Evolutionary conservation across 805 yeast species (phyloP).

Genomic region (Candida tammaniensis): DNA sequence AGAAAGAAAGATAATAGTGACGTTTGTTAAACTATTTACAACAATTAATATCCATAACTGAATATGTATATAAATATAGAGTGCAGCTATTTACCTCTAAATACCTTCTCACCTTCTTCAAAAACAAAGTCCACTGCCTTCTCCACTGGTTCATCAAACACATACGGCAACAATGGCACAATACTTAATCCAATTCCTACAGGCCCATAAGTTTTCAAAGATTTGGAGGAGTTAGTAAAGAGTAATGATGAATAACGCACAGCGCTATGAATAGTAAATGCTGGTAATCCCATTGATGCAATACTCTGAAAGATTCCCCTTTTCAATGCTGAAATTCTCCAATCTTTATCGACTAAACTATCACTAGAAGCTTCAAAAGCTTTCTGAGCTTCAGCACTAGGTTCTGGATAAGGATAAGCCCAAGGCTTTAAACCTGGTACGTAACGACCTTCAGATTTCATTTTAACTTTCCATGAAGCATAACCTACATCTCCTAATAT

Average conservation of each 20-base stretch:
- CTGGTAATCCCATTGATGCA: slow-evolving; percentile 86
- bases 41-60: too few relatives aligned
- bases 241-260: slow-evolving; percentile 67
- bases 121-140: slow-evolving; percentile 60
- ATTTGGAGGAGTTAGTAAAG: slow-evolving; percentile 53
- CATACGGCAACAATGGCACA: slow-evolving; percentile 73
- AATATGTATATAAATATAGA: too few relatives aligned
- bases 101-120: slow-evolving; percentile 44
- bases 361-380: slow-evolving; percentile 20
- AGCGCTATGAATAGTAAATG: slow-evolving; percentile 75
- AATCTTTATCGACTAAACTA: slow-evolving; percentile 51
- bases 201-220: slow-evolving; percentile 66
- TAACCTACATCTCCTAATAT: slow-evolving; percentile 71
- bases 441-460: slow-evolving; percentile 64
- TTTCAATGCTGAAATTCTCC: slow-evolving; percentile 62
- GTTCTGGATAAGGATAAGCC: slow-evolving; percentile 47
- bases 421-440: slow-evolving; percentile 65
- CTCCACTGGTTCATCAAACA: slow-evolving; percentile 84
- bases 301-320: slow-evolving; percentile 78
- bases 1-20: too few relatives aligned
- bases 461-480: slow-evolving; percentile 68
- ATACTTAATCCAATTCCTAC: slow-evolving; percentile 74
- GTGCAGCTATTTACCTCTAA: too few relatives aligned
- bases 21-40: too few relatives aligned
- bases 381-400: slow-evolving; percentile 37